Evolutionary conservation across 2,329 filamentous ascomycete species (phyloP).

Genomic region (Colletotrichum truncatum): DNA sequence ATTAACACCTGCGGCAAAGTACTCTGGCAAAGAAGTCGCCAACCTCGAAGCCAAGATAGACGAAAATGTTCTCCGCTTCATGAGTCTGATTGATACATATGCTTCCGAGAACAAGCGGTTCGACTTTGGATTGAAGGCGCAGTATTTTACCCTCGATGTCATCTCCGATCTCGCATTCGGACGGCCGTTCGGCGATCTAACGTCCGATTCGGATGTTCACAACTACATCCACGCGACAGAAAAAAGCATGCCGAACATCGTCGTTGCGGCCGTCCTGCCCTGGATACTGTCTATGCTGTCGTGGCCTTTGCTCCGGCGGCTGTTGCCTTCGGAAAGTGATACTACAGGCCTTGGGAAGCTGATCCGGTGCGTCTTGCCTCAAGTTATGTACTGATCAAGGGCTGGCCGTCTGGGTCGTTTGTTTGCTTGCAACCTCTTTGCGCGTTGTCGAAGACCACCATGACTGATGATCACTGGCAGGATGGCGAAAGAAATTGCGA

Average conservation of each 20-base stretch:
- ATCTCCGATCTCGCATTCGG: conserved; percentile 61
- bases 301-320: conserved; percentile 46
- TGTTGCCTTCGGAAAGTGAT: conserved; percentile 50
- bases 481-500: conserved; percentile 54
- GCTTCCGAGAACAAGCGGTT: conserved; percentile 49
- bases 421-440: too few relatives aligned
- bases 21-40: conserved; percentile 61
- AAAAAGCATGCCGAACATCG: conserved; percentile 51
- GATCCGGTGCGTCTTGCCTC: conserved; percentile 55
- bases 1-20: conserved; percentile 34
- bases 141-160: conserved; percentile 63
- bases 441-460: too few relatives aligned
- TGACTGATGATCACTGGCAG: conserved; percentile 24
- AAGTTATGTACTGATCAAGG: too few relatives aligned
- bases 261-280: conserved; percentile 51
- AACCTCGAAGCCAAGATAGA: conserved; percentile 58
- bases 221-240: conserved; percentile 54
- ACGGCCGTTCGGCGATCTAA: conserved; percentile 55
- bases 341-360: conserved; percentile 47
- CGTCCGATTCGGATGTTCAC: conserved; percentile 53
- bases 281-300: conserved; percentile 49
- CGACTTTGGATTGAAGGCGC: conserved; percentile 55
- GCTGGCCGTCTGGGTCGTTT: too few relatives aligned
- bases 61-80: conserved; percentile 51
- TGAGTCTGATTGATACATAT: conserved; percentile 54